These are phyloP conservation scores for Dioszegia crocea DNA, from an alignment of 768 basidiomycete genomes.

Conservation along the genomic window DNA sequence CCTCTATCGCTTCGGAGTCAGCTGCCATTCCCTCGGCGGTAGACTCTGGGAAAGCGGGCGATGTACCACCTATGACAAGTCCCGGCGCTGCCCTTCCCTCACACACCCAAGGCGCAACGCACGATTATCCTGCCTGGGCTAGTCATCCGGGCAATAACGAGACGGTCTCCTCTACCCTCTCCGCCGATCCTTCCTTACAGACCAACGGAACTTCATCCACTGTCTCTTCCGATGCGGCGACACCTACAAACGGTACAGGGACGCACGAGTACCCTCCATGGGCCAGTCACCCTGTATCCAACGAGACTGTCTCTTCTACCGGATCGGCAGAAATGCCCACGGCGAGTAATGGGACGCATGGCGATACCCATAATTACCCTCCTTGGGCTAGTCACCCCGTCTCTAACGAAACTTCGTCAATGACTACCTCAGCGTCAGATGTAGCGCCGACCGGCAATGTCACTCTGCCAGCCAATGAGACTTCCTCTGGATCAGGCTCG, in stretches of 20 bases:
- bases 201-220: too few relatives aligned
- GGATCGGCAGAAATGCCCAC: not conserved
- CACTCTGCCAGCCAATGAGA: conserved; percentile 1
- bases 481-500: not conserved
- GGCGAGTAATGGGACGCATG: not conserved
- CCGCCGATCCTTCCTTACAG: too few relatives aligned
- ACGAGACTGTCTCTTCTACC: not conserved
- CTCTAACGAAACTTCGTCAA: conserved; percentile 2
- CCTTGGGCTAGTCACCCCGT: conserved; percentile 10
- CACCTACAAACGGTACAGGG: conserved; percentile 4
- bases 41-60: not conserved
- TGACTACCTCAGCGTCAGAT: not conserved
- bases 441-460: not conserved
- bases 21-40: conserved; percentile 1
- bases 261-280: conserved; percentile 16
- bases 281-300: not conserved
- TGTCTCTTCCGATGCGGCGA: not conserved
- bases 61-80: not conserved
- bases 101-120: conserved; percentile 8
- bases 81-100: not conserved
- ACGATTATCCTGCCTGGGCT: conserved; percentile 6
- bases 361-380: conserved; percentile 7
- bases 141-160: not conserved
- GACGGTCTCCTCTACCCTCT: not conserved
- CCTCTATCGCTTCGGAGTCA: not conserved